Conservation (phyloP, 208 protist genomes). For the Trypanosoma theileri region DNA sequence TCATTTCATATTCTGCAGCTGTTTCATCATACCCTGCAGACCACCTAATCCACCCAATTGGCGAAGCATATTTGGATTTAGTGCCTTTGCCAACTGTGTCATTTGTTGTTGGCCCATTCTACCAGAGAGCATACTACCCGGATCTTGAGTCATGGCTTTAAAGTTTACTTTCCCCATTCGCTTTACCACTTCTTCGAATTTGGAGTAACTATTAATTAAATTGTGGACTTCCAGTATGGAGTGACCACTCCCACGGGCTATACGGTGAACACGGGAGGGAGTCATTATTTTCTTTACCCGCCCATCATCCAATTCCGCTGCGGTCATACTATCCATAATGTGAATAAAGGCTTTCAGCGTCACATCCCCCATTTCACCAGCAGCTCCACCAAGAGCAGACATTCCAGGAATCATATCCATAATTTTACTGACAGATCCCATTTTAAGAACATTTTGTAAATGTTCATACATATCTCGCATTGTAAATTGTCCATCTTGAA, state of each 20-base stretch:
- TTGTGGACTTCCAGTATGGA: conserved; percentile 74
- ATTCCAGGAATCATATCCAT: conserved; percentile 94
- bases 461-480: conserved; percentile 97
- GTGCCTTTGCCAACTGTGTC: conserved; percentile 78
- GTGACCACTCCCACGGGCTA: conserved; percentile 84
- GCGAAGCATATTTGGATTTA: conserved; percentile 86
- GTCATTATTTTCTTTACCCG: conserved; percentile 93
- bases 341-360: conserved; percentile 93
- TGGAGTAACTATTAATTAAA: conserved; percentile 77
- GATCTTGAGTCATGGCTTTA: conserved; percentile 84
- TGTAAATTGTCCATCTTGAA: conserved; percentile 94
- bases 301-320: conserved; percentile 87
- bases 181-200: conserved; percentile 91
- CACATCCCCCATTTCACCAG: conserved; percentile 67
- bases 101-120: conserved; percentile 86
- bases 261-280: conserved; percentile 77
- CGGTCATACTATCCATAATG: conserved; percentile 97
- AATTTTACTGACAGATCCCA: conserved; percentile 93
- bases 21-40: conserved; percentile 88
- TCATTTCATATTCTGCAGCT: conserved; percentile 49
- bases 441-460: conserved; percentile 94
- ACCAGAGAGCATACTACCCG: conserved; percentile 45
- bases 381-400: conserved; percentile 53
- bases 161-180: conserved; percentile 91
- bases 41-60: conserved; percentile 84